A percentile compares a stretch with the other conserved stretches of the same genome.
Conservation (phyloP, 129 eudicot genomes). For the Escallonia herrerae region DNA sequence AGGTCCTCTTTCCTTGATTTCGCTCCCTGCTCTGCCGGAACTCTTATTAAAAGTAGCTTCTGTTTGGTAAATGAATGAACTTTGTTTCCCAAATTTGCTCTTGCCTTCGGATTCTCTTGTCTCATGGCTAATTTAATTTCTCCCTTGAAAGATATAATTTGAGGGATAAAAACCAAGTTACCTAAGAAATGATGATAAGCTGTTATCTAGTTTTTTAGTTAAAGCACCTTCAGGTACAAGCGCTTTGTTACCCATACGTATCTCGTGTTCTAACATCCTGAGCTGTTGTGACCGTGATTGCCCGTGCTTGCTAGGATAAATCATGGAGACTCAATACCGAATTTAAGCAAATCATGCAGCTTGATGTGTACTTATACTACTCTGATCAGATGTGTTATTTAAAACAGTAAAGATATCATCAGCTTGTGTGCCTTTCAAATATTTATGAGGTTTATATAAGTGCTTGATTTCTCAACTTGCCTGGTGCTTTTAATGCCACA, state of each 20-base stretch:
- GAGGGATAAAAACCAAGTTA: too few species aligned
- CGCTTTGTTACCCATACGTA: background rate
- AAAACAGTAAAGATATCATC: background rate
- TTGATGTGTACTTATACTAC: background rate
- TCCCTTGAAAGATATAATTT: too few species aligned
- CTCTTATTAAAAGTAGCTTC: too few species aligned
- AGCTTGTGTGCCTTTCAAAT: background rate
- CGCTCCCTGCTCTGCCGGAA: too few species aligned
- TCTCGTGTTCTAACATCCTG: background rate
- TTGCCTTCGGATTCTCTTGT: too few species aligned
- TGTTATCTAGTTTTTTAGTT: too few species aligned
- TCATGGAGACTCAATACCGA: background rate
- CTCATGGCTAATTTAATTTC: too few species aligned
- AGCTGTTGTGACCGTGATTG: background rate
- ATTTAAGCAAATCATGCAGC: background rate
- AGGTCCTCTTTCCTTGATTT: too few species aligned
- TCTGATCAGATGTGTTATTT: background rate
- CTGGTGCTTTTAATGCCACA: background rate
- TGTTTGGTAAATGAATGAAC: too few species aligned
- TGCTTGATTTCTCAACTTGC: background rate
- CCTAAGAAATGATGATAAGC: too few species aligned
- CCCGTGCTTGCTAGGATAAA: too few species aligned
- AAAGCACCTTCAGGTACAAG: background rate
- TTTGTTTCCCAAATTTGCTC: too few species aligned
- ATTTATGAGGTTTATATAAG: background rate